phyloP scores from a whole-genome alignment of 257 asterid genomes.

The Salvia rosmarinus region DNA sequence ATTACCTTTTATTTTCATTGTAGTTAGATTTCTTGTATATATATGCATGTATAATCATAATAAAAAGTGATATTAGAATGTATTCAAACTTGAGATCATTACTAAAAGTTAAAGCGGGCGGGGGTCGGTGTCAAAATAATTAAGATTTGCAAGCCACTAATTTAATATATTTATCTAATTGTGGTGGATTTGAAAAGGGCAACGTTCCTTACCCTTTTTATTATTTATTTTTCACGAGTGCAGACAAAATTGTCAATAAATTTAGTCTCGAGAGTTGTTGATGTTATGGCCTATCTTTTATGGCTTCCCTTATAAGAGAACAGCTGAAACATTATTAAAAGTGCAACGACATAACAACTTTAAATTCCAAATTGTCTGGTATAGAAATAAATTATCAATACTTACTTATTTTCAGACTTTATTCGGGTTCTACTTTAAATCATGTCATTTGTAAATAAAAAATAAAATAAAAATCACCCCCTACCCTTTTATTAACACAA shows the following conservation, averaged over 20 bases:
- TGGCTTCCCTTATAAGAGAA: slow-evolving; percentile 26
- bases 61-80: too few species aligned
- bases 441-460: too few species aligned
- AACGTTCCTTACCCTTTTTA: neutral
- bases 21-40: too few species aligned
- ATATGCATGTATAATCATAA: too few species aligned
- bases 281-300: slow-evolving; percentile 17
- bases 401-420: neutral
- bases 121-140: slow-evolving; percentile 17
- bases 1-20: too few species aligned
- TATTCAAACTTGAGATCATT: too few species aligned
- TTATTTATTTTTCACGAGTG: neutral
- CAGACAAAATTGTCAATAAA: neutral
- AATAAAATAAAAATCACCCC: too few species aligned
- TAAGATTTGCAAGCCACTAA: slow-evolving; percentile 17
- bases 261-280: neutral
- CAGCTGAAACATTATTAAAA: neutral
- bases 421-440: too few species aligned
- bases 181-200: slow-evolving; percentile 19
- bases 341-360: neutral
- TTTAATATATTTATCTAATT: neutral
- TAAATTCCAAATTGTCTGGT: neutral
- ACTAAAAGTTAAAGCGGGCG: neutral
- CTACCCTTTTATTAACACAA: too few species aligned
- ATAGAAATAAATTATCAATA: neutral